Percentiles rank a stretch among this genome's conserved stretches.
phyloP scores from a whole-genome alignment of 495 filamentous ascomycete genomes.

The Coniosporium apollinis region DNA sequence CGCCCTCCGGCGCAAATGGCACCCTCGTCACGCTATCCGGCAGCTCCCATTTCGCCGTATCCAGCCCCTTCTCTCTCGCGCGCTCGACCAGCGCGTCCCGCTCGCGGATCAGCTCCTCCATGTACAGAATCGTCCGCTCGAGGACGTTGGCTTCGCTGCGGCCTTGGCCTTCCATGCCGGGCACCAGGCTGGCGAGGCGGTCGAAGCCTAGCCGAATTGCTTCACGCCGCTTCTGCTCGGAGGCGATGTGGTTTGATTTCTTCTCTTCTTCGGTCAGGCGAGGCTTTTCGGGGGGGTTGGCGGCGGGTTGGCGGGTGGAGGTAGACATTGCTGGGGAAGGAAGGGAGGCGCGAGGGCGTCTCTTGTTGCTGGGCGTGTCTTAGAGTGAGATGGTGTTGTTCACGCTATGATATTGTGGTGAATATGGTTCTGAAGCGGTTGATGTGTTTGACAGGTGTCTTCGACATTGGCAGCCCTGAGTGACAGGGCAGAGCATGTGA shows the following conservation, averaged over 20 bases:
- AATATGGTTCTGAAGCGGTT: too few species aligned
- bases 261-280: slow-evolving; percentile 73
- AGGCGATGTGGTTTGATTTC: slow-evolving; percentile 80
- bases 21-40: too few species aligned
- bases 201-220: slow-evolving; percentile 83
- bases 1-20: too few species aligned
- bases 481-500: too few species aligned
- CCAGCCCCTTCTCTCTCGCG: slow-evolving; percentile 3
- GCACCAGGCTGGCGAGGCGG: slow-evolving; percentile 62
- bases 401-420: too few species aligned
- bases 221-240: slow-evolving; percentile 76
- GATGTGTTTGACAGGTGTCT: too few species aligned
- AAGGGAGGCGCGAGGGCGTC: background rate
- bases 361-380: too few species aligned
- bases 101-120: slow-evolving; percentile 45
- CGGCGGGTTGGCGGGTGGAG: slow-evolving; percentile 2
- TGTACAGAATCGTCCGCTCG: slow-evolving; percentile 55
- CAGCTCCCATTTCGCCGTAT: slow-evolving; percentile 6
- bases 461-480: too few species aligned
- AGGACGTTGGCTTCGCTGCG: slow-evolving; percentile 75
- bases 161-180: slow-evolving; percentile 66
- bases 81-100: slow-evolving; percentile 40
- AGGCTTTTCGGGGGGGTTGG: slow-evolving; percentile 37
- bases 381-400: too few species aligned
- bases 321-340: slow-evolving; percentile 6